phyloP scores from a whole-genome alignment of 1,284 basidiomycete species.

The Boletus smithii region DNA sequence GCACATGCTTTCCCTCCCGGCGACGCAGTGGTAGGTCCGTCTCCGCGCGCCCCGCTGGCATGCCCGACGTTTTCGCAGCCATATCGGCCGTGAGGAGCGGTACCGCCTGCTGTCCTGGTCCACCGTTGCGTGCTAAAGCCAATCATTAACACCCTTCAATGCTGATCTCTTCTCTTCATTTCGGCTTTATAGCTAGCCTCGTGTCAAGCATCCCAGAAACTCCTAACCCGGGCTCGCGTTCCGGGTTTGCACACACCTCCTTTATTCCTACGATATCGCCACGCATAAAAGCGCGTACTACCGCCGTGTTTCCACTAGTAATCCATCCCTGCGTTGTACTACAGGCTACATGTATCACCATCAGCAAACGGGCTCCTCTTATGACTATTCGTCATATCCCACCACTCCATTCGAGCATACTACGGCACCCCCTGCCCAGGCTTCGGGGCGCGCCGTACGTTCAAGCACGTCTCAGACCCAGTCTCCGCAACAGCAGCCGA shows the following conservation, averaged over 20 bases:
- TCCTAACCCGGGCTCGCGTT: conserved; percentile 32
- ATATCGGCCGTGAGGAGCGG: conserved; percentile 27
- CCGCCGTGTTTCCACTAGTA: conserved; percentile 18
- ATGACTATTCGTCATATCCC: conserved; percentile 50
- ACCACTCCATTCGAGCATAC: conserved; percentile 39
- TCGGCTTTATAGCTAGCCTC: conserved; percentile 37
- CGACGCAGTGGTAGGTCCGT: conserved; percentile 9
- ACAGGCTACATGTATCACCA: conserved; percentile 46
- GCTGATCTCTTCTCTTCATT: conserved; percentile 38
- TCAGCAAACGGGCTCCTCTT: conserved; percentile 41
- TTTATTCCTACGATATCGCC: conserved; percentile 29
- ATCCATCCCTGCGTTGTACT: conserved; percentile 11
- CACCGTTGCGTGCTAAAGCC: conserved; percentile 30
- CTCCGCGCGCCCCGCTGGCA: conserved; percentile 9
- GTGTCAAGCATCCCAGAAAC: conserved; percentile 29
- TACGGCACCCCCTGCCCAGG: conserved; percentile 36
- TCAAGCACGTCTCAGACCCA: conserved; percentile 41
- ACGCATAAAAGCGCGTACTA: conserved; percentile 32
- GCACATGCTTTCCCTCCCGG: background rate
- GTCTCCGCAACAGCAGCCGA: conserved; percentile 32
- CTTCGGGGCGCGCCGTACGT: conserved; percentile 34
- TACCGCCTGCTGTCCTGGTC: conserved; percentile 25
- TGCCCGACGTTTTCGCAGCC: conserved; percentile 12
- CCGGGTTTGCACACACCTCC: conserved; percentile 30
- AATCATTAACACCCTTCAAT: conserved; percentile 35